Base-by-base conservation (phyloP, 148 eudicot genomes). In the Chenopodium formosanum region DNA sequence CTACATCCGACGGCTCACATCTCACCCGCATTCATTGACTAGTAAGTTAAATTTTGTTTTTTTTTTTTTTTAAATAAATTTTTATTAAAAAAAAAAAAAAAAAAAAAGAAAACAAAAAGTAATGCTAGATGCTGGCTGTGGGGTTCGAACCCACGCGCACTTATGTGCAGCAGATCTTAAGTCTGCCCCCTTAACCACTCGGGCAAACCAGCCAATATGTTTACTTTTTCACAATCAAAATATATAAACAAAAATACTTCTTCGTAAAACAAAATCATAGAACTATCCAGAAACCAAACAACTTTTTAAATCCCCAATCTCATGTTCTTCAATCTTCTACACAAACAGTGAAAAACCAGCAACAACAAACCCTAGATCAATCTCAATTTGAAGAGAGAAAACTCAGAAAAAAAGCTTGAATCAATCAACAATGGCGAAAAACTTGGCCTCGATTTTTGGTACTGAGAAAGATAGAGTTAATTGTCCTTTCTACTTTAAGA, bases 61-160 rank as follows among this genome's bases (percentile, higher is more conserved):
- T 25, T 25, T 25, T 25, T 25, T 25, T 25, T 25, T 25, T 25
- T n/a, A n/a, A 25, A 25, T 25, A 25, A 25, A 25, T 25, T 25
- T 25, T 25, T 25, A 25, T 25, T 25, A 25, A 0, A 25, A 25
- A 25, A 25, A 25, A 25, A 25, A 25, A 25, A 25, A 25, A 25
- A 25, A 25, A 25, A 0, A 25, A 25, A 32, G 3, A 37, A 37
- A 37, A 37, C 7, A 67, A 4, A 73, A 80, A 74, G 62, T 23
- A 20, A 2, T 2, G 0, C 4, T 27, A 31, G 53, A 1, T 93
- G 97, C 94, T 91, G 91, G 97, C 97, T 93, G 91, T 93, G 95
- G 97, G 95, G 95, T 93, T 93, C 95, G 98, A 94, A 94, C 97
- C 98, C 98, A 93, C 90, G 98, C 97, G 97, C 98, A 95, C 98